phyloP scores from a whole-genome alignment of 805 yeast species.

The Cyberlindnera euphorbiiphila region DNA sequence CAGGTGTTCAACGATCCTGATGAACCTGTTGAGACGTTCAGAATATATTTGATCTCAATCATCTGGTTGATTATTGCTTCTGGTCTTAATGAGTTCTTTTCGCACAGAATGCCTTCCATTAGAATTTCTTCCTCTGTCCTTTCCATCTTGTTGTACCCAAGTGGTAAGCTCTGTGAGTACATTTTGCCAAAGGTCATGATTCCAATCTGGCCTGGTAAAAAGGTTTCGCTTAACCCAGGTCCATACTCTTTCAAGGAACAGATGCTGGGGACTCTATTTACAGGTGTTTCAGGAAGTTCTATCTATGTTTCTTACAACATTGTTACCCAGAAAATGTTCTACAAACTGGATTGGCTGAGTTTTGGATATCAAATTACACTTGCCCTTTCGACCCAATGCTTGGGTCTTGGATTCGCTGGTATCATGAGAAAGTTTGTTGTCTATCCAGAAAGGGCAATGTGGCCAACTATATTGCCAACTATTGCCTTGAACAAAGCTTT shows the following conservation, averaged over 20 bases:
- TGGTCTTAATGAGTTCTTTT: slow-evolving; percentile 53
- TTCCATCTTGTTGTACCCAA: slow-evolving; percentile 44
- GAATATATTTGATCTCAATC: slow-evolving; percentile 36
- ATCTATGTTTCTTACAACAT: slow-evolving; percentile 38
- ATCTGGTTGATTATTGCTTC: slow-evolving; percentile 50
- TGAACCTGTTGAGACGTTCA: slow-evolving; percentile 46
- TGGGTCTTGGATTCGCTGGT: slow-evolving; percentile 69
- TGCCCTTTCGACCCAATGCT: slow-evolving; percentile 51
- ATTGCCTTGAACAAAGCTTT: slow-evolving; percentile 48
- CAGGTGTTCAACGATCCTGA: slow-evolving; percentile 46
- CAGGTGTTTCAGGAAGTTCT: slow-evolving; percentile 29
- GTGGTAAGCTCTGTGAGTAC: slow-evolving; percentile 39
- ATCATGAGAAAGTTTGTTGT: slow-evolving; percentile 54
- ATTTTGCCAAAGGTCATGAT: slow-evolving; percentile 45
- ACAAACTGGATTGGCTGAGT: slow-evolving; percentile 29
- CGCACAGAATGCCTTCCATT: slow-evolving; percentile 51
- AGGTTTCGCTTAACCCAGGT: slow-evolving; percentile 51
- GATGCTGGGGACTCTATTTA: slow-evolving; percentile 51
- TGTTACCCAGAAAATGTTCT: slow-evolving; percentile 31
- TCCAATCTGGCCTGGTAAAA: slow-evolving; percentile 35
- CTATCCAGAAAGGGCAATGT: slow-evolving; percentile 47
- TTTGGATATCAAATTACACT: slow-evolving; percentile 53
- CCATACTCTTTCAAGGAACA: slow-evolving; percentile 66
- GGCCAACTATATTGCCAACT: slow-evolving; percentile 51
- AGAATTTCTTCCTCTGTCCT: slow-evolving; percentile 39